Evolutionary conservation across 2,329 filamentous ascomycete species (phyloP), one percentile per base, ranked within the genome.

Genomic region (Paradendryphiella salina): DNA sequence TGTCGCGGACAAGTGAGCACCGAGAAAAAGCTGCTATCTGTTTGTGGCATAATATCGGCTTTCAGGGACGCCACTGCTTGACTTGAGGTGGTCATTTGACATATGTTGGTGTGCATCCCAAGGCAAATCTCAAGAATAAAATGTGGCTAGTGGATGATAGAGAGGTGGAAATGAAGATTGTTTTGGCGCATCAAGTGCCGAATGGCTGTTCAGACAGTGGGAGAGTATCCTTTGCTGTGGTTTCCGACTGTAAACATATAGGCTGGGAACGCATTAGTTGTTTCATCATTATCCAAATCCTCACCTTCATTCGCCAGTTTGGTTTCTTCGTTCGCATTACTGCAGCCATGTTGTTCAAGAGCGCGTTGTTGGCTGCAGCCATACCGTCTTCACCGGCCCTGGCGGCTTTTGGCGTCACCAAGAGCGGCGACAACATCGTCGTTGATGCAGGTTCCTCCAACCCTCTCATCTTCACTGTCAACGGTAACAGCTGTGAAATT

Each of bases 401-500:
- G 17, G 71, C 70, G 11, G 70, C 71, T 21, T 74, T 74, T 46
- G 71, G 72, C 31, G 61, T 72, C 32, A 72, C 70, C 0, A 65
- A 66, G 20, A 62, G 57, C 26, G 63, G 62, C 11, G 53, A 57
- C 46, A 63, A 63, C 32, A 69, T 66, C 28, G 59, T 70, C n/a
- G 60, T 73, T 8, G 71, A 73, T 50, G 65, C 71, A 3, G 72
- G 70, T 2, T 66, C 70, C 0, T 52, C 58, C 18, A 69, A 72
- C 36, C 15, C 66, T 5, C 53, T 74, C n/a, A 56, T 65, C 7
- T 62, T 73, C 14, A 70, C 67, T 6, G 69, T 74, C 11, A 64
- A 69, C 23, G 55, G 77, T 38, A 75, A 74, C 13, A 85, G 74
- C 65, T 86, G 84, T 58, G 85, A 86, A 59, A 83, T 87, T 66